Evolutionary conservation across 352 stramenopile genomes (phyloP).

Genomic region (Hyaloperonospora brassicae): DNA sequence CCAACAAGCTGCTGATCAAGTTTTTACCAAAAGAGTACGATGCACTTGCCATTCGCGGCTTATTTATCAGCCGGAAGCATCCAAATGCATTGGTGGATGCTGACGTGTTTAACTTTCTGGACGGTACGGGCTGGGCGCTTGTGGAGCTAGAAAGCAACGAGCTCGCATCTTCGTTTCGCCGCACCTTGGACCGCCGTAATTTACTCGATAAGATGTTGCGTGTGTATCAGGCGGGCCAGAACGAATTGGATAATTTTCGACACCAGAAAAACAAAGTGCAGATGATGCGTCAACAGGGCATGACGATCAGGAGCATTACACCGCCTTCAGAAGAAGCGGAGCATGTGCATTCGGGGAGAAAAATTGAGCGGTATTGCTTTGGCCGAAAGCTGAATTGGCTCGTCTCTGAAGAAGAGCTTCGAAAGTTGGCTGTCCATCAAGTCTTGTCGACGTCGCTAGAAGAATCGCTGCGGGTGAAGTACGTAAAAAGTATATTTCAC

Average conservation of each 20-base stretch:
- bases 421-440: conserved; percentile 52
- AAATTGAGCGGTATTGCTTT: conserved; percentile 40
- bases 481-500: conserved; percentile 51
- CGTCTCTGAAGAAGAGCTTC: conserved; percentile 44
- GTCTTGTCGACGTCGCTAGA: conserved; percentile 61
- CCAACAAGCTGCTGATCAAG: conserved; percentile 64
- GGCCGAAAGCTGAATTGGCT: conserved; percentile 73
- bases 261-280: conserved; percentile 42
- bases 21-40: conserved; percentile 48
- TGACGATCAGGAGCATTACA: conserved; percentile 14
- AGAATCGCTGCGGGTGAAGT: conserved; percentile 53
- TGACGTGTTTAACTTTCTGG: conserved; percentile 68
- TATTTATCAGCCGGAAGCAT: conserved; percentile 41
- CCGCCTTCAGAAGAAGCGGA: conserved; percentile 19
- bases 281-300: conserved; percentile 22
- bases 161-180: conserved; percentile 38
- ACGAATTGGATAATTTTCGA: conserved; percentile 60
- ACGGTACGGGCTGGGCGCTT: conserved; percentile 63
- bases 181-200: conserved; percentile 53
- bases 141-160: conserved; percentile 52
- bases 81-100: conserved; percentile 36
- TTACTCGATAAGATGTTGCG: conserved; percentile 43
- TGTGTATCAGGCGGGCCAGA: conserved; percentile 41
- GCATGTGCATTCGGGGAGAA: conserved; percentile 12
- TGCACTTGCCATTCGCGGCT: conserved; percentile 26